phyloP scores from a whole-genome alignment of 768 basidiomycete genomes.

The Boletus insuetus region DNA sequence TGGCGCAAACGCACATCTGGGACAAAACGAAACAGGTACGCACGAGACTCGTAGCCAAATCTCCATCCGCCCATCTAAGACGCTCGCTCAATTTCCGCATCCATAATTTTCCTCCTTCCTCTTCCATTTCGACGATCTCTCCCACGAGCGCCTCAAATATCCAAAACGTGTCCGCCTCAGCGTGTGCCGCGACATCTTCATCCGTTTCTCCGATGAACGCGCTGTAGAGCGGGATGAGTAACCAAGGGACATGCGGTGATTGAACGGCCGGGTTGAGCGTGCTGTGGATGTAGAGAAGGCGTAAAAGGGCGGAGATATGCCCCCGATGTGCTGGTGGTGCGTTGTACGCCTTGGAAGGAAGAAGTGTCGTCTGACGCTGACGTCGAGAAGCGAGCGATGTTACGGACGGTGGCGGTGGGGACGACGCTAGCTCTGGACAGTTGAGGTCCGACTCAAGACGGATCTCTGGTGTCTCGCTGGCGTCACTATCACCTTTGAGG shows the following conservation, averaged over 20 bases:
- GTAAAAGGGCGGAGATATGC: constrained; percentile 62
- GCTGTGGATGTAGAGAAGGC: constrained; percentile 69
- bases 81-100: constrained; percentile 60
- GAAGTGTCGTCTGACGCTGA: constrained; percentile 39
- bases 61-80: constrained; percentile 59
- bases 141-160: constrained; percentile 70
- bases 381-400: constrained; percentile 28
- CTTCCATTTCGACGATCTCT: constrained; percentile 72
- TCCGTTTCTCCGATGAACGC: constrained; percentile 61
- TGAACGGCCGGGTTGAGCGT: constrained; percentile 69
- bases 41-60: constrained; percentile 61
- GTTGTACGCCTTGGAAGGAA: constrained; percentile 44
- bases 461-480: constrained; percentile 37
- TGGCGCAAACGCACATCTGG: background rate
- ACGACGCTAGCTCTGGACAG: background rate
- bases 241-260: constrained; percentile 64
- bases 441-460: constrained; percentile 34
- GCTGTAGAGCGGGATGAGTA: constrained; percentile 68
- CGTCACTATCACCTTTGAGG: constrained; percentile 35
- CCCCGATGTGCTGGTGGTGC: constrained; percentile 51
- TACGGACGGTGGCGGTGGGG: constrained; percentile 29
- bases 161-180: constrained; percentile 84
- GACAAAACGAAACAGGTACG: background rate
- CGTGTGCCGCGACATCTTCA: constrained; percentile 57
- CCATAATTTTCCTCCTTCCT: constrained; percentile 61